Percentiles rank a stretch among this genome's conserved stretches.
Evolutionary conservation across 345 rosid species (phyloP).

Genomic region (Arabis alpina): DNA sequence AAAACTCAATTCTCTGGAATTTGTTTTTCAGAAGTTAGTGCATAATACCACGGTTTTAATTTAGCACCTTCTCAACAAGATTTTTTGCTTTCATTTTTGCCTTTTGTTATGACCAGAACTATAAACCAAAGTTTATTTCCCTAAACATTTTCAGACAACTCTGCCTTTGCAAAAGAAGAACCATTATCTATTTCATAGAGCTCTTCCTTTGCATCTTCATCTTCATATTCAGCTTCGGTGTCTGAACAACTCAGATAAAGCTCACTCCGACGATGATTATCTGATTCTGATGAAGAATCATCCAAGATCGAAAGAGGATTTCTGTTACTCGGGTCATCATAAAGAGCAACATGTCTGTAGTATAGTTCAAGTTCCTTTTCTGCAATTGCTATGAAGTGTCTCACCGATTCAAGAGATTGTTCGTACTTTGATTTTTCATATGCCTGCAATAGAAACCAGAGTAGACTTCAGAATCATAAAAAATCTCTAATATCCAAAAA

Average conservation of each 20-base stretch:
- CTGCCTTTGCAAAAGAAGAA: conserved; percentile 18
- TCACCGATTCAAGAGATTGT: conserved; percentile 86
- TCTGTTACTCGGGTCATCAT: conserved; percentile 64
- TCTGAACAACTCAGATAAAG: conserved; percentile 39
- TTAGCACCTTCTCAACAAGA: conserved; percentile 5
- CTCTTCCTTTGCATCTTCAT: conserved; percentile 37
- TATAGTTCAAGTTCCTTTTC: conserved; percentile 88
- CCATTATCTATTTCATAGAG: conserved; percentile 12
- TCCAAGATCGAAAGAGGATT: conserved; percentile 63
- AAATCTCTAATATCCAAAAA: not conserved
- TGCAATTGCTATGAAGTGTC: conserved; percentile 69
- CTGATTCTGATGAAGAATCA: conserved; percentile 45
- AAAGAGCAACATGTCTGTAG: conserved; percentile 74
- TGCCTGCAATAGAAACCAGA: conserved; percentile 55
- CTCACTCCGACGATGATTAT: conserved; percentile 15
- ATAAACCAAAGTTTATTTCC: conserved; percentile 4
- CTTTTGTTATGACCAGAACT: not conserved
- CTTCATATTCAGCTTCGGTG: conserved; percentile 45
- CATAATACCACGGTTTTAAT: not conserved
- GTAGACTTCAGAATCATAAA: not conserved
- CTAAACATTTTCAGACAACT: conserved; percentile 1
- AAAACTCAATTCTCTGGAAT: conserved; percentile 1
- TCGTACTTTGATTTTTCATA: conserved; percentile 85
- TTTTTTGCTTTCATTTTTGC: not conserved
- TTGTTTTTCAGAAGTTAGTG: not conserved